These are phyloP conservation scores for Hypoxylon sp. DNA, from an alignment of 2,329 filamentous ascomycete species.

Conservation along the genomic window DNA sequence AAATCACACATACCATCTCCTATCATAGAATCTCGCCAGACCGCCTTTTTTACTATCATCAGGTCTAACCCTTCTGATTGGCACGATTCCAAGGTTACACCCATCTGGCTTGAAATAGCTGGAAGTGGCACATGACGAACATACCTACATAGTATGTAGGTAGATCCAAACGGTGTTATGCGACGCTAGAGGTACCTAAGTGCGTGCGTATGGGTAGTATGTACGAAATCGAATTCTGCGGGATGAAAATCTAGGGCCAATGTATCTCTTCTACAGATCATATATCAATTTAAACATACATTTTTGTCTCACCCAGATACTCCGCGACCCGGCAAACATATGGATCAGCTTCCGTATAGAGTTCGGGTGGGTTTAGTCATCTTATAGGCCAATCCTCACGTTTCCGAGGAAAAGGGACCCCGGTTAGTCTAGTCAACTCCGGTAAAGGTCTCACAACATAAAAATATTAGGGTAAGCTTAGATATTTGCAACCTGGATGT, in stretches of 20 bases:
- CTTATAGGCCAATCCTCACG: background rate
- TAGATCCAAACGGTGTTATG: conserved; percentile 6
- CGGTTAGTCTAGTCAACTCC: background rate
- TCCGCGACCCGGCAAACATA: background rate
- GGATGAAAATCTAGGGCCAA: background rate
- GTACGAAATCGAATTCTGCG: conserved; percentile 10
- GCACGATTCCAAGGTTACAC: conserved; percentile 31
- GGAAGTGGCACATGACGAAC: conserved; percentile 38
- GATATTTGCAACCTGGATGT: too few species aligned
- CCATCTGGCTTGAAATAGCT: conserved; percentile 39
- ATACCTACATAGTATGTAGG: too few species aligned
- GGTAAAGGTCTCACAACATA: background rate
- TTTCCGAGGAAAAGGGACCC: background rate
- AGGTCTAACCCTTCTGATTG: conserved; percentile 31
- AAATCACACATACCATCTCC: conserved; percentile 13
- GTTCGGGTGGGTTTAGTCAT: conserved; percentile 1
- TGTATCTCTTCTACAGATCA: background rate
- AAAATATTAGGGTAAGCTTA: background rate
- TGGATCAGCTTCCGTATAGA: background rate
- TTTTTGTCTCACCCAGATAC: background rate
- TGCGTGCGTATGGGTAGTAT: conserved; percentile 19
- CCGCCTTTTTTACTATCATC: conserved; percentile 45
- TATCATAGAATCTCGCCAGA: conserved; percentile 23
- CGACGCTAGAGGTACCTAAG: background rate
- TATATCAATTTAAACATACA: background rate